These are phyloP conservation scores for Epichloe typhina DNA, from an alignment of 2,329 filamentous ascomycete species.

Conservation along the genomic window DNA sequence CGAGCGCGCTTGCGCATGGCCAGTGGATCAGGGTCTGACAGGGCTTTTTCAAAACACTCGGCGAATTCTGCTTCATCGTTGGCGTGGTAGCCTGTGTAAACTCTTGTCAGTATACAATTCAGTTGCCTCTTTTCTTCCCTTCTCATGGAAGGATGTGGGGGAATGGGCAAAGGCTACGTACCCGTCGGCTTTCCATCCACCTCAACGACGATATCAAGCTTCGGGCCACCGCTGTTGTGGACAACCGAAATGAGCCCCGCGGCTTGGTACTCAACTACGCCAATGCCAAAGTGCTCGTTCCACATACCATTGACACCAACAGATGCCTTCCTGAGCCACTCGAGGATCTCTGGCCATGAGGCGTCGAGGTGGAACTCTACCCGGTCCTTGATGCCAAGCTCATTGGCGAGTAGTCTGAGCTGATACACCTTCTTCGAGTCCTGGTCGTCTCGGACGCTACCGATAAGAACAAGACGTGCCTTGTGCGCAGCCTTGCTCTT, in stretches of 20 bases:
- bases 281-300: slow-evolving; percentile 99
- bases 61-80: slow-evolving; percentile 70
- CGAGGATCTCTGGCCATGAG: slow-evolving; percentile 73
- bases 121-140: neutral
- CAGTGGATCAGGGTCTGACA: slow-evolving; percentile 58
- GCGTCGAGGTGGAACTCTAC: slow-evolving; percentile 87
- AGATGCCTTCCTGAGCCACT: slow-evolving; percentile 62
- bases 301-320: slow-evolving; percentile 97
- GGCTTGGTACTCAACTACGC: slow-evolving; percentile 95
- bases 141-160: neutral
- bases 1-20: slow-evolving; percentile 66
- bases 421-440: slow-evolving; percentile 80
- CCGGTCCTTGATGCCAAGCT: slow-evolving; percentile 68
- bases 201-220: slow-evolving; percentile 79
- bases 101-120: neutral
- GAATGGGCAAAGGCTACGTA: slow-evolving; percentile 22
- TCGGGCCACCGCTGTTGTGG: slow-evolving; percentile 85
- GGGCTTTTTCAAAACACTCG: slow-evolving; percentile 61
- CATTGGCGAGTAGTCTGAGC: slow-evolving; percentile 71
- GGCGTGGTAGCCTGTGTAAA: slow-evolving; percentile 62
- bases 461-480: slow-evolving; percentile 69
- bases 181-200: slow-evolving; percentile 68
- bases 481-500: slow-evolving; percentile 34
- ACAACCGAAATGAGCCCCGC: slow-evolving; percentile 88
- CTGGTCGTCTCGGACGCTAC: slow-evolving; percentile 75